These are phyloP conservation scores for Daphne laureola DNA, from an alignment of 441 rosid genomes.

Conservation along the genomic window DNA sequence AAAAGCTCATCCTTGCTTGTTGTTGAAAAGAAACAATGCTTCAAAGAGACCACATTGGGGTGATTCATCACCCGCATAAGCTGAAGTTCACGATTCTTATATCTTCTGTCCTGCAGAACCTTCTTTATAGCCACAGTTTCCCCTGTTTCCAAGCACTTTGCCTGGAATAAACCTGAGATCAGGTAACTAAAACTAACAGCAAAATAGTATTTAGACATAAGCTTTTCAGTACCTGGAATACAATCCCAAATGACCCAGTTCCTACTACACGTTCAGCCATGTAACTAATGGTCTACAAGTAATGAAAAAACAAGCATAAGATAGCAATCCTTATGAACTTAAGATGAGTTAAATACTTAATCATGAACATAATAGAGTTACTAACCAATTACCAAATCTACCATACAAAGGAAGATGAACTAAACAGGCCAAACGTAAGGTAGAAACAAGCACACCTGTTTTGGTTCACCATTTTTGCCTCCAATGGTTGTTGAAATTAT, in stretches of 20 bases:
- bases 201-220: not conserved
- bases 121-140: constrained; percentile 72
- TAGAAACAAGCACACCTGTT: constrained; percentile 30
- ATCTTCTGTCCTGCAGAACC: constrained; percentile 59
- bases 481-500: constrained; percentile 62
- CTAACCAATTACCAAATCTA: not conserved
- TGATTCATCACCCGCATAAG: constrained; percentile 67
- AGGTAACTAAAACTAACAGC: constrained; percentile 1
- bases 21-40: constrained; percentile 73
- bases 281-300: constrained; percentile 54
- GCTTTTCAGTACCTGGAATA: constrained; percentile 41
- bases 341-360: not conserved
- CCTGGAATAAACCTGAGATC: constrained; percentile 27
- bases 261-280: constrained; percentile 76
- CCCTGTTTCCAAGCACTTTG: constrained; percentile 69
- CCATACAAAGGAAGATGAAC: not conserved
- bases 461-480: constrained; percentile 72
- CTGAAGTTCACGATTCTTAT: constrained; percentile 63
- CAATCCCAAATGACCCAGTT: constrained; percentile 62
- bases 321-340: not conserved
- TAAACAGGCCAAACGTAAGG: not conserved
- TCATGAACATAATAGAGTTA: not conserved
- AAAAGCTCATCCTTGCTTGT: constrained; percentile 56
- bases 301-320: constrained; percentile 4
- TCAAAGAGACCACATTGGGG: constrained; percentile 56